Percentiles rank a stretch among this genome's conserved stretches.
Conservation (phyloP, 2,329 filamentous ascomycete genomes). For the Apiospora aurea region DNA sequence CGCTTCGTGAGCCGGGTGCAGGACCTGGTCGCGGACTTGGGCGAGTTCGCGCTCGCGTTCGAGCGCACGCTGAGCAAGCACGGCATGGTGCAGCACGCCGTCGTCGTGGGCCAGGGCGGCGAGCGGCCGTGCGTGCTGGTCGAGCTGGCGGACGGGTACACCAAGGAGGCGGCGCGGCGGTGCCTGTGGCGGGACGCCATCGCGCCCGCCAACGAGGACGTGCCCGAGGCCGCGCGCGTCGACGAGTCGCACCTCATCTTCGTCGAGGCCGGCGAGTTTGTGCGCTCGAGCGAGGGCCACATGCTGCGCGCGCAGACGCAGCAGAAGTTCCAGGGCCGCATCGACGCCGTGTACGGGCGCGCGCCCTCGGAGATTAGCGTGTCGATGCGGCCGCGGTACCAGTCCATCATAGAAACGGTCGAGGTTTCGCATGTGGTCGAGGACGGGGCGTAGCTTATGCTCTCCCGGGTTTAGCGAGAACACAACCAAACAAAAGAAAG, state of each 20-base stretch:
- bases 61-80: conserved; percentile 24
- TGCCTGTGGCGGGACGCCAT: conserved; percentile 24
- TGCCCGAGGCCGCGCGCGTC: conserved; percentile 25
- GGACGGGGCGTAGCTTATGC: not conserved
- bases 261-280: conserved; percentile 22
- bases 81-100: conserved; percentile 27
- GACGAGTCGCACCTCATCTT: conserved; percentile 21
- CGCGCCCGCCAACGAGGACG: conserved; percentile 24
- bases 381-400: conserved; percentile 20
- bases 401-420: conserved; percentile 28
- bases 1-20: conserved; percentile 26
- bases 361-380: not conserved
- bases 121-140: conserved; percentile 16
- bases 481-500: not conserved
- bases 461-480: not conserved
- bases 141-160: conserved; percentile 25
- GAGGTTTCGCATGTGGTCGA: conserved; percentile 24
- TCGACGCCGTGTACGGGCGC: conserved; percentile 26
- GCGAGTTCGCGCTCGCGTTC: conserved; percentile 26
- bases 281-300: conserved; percentile 26
- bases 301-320: conserved; percentile 23
- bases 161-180: not conserved
- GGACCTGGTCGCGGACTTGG: conserved; percentile 22
- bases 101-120: conserved; percentile 11
- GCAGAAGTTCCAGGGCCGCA: conserved; percentile 24